Evolutionary conservation across 345 rosid genomes (phyloP), one percentile per base, ranked within the genome.

Genomic region (Gossypium turneri): DNA sequence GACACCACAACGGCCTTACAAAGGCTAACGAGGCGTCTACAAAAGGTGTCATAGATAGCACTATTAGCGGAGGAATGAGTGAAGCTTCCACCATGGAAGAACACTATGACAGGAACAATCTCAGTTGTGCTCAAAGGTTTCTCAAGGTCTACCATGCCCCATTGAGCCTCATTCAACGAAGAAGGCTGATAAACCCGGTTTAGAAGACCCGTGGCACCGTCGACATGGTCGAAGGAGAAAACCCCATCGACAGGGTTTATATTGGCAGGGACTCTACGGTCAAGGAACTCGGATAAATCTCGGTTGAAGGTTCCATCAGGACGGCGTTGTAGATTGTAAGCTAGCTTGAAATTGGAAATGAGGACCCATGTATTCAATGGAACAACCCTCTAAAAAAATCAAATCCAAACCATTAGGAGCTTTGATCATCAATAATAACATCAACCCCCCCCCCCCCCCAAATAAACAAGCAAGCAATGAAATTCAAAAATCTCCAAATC

Each of bases 1-100:
- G 99, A 95, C 59, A 95, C 97, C 57, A 93, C 98, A 16, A 86
- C 97, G 19, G 86, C 96, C 4, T 84, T 76, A 80, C 98, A 93
- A 50, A 81, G 22, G 34, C 64, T 76, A 5, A 93, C 99, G 0
- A 95, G 81, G 13, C 99, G 90, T 34, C 99, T 93, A 55, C 99
- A 95, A 55, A 95, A 87, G 80, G 94, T 88, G 82, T 95, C 99
- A 47, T 95, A 95, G 57, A 95, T 93, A 2, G 99, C 96, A 60
- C 93, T 93, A 20, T 90, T 93, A 64, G 98, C 97, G 0, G 99
- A 91, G 52, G 99, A 95, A 68, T 95, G 99, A 55, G 96, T 87
- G 81, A 95, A 95, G 82, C 98, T 93, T 52, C 99, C 99, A 12
- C 99, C 98, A 27, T 95, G 99, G 85, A 95, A 95, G 86, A 95